Base-by-base conservation (phyloP, 1,284 basidiomycete genomes). In the Microbotryum silenes-acaulis region DNA sequence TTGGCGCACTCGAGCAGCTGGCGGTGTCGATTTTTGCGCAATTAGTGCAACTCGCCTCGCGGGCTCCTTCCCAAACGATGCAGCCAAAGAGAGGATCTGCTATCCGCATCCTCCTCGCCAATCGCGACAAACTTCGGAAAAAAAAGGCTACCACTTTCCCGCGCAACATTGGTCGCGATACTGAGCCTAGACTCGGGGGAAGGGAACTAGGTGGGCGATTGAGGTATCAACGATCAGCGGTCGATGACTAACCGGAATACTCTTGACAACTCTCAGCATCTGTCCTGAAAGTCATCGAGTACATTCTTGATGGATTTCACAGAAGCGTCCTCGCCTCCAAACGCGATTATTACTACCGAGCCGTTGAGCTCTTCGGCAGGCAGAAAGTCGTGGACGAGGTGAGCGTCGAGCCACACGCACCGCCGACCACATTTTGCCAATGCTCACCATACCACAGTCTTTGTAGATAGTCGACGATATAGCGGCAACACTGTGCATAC, bases 341-440 rank as follows among this genome's bases (percentile, higher is more conserved):
- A 60, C 62, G 90, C 10, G 91, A 94, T 73, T 81, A 94, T 21
- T 94, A 83, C 75, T 96, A 96, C 75, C 84, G 83, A 63, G 88
- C 93, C 65, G 84, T 89, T 0, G 67, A 75, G 1, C 77, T 94
- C 1, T 96, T 93, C 76, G 82, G 80, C 61, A 81, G 77, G 5
- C 91, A 96, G 72, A 75, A 77, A 20, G 79, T 81, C 0, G 89
- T 92, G 0, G 87, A 94, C 74, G 80, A 78, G 65, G 91, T 89
- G 61, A 56, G 78, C 20, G 8, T 21, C 33, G 27, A 42, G 31
- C 48, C 8, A 12, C 16, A 33, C 12, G 6, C 16, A 4, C 14
- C 33, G 18, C 48, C 37, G 25, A 44, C 12, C n/a, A 14, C 27
- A 29, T 12, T 21, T 7, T 31, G 31, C 48, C 54, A 12, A 51